Conservation (phyloP, 2,329 filamentous ascomycete genomes). For the Pseudogymnoascus destructans region DNA sequence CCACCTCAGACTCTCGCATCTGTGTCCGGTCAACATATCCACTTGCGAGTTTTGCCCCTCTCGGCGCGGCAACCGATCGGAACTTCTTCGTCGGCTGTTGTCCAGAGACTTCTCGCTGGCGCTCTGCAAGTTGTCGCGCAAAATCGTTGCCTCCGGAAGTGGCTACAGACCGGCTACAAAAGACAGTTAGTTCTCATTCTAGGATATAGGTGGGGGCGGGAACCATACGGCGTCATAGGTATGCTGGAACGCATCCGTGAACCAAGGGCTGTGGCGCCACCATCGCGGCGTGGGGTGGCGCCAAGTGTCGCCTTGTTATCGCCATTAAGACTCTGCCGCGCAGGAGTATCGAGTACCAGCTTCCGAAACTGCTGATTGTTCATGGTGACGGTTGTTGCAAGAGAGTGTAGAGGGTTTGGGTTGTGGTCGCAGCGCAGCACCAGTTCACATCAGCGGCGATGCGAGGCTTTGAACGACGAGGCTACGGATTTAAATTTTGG, state of each 20-base stretch:
- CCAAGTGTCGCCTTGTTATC: slow-evolving; percentile 25
- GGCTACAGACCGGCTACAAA: slow-evolving; percentile 16
- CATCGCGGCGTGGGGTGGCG: slow-evolving; percentile 31
- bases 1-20: slow-evolving; percentile 40
- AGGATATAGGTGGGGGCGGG: neutral
- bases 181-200: slow-evolving; percentile 12
- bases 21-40: slow-evolving; percentile 79
- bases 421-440: neutral
- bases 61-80: slow-evolving; percentile 61
- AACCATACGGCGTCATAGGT: slow-evolving; percentile 78
- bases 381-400: slow-evolving; percentile 39
- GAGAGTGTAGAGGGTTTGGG: neutral
- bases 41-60: slow-evolving; percentile 63
- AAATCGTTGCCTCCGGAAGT: slow-evolving; percentile 49
- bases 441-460: neutral
- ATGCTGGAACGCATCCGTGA: slow-evolving; percentile 70
- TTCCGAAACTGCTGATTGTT: slow-evolving; percentile 92
- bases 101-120: slow-evolving; percentile 26
- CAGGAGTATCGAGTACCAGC: slow-evolving; percentile 48
- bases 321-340: slow-evolving; percentile 23
- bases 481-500: neutral
- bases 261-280: slow-evolving; percentile 47
- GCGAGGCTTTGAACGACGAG: neutral
- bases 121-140: slow-evolving; percentile 70
- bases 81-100: slow-evolving; percentile 55